Evolutionary conservation across 208 protist genomes (phyloP).

Genomic region (Jaenimonas drosophilae): DNA sequence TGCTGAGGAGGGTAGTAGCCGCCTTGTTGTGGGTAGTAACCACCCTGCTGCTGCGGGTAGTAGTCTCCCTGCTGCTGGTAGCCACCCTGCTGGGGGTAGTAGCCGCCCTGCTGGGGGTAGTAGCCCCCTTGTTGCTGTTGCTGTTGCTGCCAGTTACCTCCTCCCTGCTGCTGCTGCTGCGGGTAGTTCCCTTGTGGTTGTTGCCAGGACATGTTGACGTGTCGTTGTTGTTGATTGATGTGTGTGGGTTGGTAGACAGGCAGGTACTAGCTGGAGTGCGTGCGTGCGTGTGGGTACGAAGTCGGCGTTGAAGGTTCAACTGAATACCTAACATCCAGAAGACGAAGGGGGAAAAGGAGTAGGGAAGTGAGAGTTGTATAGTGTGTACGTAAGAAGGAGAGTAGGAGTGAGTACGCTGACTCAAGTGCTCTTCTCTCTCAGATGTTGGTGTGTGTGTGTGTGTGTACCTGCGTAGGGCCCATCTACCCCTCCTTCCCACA

Average conservation of each 20-base stretch:
- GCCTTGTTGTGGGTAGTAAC: slow-evolving; percentile 20
- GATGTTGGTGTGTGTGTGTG: slow-evolving; percentile 3
- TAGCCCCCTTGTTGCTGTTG: slow-evolving; percentile 15
- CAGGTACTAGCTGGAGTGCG: no score
- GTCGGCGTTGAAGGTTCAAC: no score
- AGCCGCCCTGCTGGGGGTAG: slow-evolving; percentile 6
- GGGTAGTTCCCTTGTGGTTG: slow-evolving; percentile 44
- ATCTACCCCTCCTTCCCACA: neutral
- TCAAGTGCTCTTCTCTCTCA: no score
- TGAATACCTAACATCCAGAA: no score
- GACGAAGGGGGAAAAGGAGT: slow-evolving; percentile 1
- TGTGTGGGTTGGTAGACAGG: no score
- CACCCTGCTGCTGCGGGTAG: slow-evolving; percentile 7
- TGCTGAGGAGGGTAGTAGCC: slow-evolving; percentile 21
- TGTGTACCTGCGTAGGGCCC: slow-evolving; percentile 1
- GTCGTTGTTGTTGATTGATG: slow-evolving; percentile 2
- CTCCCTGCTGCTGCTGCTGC: slow-evolving; percentile 6
- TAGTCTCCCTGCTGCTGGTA: slow-evolving; percentile 1
- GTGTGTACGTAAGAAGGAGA: neutral
- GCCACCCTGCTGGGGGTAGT: slow-evolving; percentile 1
- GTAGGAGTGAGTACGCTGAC: neutral
- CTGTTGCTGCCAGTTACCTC: slow-evolving; percentile 13
- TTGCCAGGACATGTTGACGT: slow-evolving; percentile 53
- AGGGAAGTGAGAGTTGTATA: neutral
- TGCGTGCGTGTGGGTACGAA: no score